Conservation (phyloP, 192 early-diverging fungal genomes). For the Coemansia javaensis region DNA sequence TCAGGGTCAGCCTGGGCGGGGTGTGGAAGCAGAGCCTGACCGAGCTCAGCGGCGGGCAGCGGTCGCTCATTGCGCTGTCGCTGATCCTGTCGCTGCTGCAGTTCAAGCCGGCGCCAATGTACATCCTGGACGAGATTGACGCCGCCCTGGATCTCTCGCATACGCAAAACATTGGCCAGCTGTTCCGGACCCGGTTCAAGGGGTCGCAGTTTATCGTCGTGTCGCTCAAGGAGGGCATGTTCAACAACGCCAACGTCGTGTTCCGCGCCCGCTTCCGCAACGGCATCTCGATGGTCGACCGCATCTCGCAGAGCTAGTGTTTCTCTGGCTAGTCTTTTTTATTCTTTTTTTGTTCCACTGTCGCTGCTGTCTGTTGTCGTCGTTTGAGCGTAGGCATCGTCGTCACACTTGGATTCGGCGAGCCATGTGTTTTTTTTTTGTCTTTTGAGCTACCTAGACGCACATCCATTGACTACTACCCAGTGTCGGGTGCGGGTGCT, state of each 20-base stretch:
- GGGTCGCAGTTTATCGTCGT: slow-evolving; percentile 98
- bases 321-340: not conserved
- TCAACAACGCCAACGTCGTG: slow-evolving; percentile 96
- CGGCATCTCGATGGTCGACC: slow-evolving; percentile 90
- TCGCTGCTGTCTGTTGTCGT: not conserved
- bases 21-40: slow-evolving; percentile 96
- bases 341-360: not conserved
- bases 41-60: slow-evolving; percentile 95
- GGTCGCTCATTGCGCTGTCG: slow-evolving; percentile 94
- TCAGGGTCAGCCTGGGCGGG: slow-evolving; percentile 91
- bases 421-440: not conserved
- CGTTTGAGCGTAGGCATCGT: no score
- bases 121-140: slow-evolving; percentile 99
- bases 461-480: no score
- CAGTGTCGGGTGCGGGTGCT: no score
- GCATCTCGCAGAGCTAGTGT: slow-evolving; percentile 30
- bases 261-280: slow-evolving; percentile 92
- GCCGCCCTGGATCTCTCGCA: slow-evolving; percentile 96
- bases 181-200: slow-evolving; percentile 88
- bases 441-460: no score
- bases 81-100: slow-evolving; percentile 93
- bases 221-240: slow-evolving; percentile 99
- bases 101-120: slow-evolving; percentile 99
- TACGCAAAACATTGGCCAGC: slow-evolving; percentile 97
- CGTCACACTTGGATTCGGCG: no score